A percentile compares a stretch with the other conserved stretches of the same genome.
These are phyloP conservation scores for Pleomassaria siparia DNA, from an alignment of 2,329 filamentous ascomycete species.

Conservation along the genomic window DNA sequence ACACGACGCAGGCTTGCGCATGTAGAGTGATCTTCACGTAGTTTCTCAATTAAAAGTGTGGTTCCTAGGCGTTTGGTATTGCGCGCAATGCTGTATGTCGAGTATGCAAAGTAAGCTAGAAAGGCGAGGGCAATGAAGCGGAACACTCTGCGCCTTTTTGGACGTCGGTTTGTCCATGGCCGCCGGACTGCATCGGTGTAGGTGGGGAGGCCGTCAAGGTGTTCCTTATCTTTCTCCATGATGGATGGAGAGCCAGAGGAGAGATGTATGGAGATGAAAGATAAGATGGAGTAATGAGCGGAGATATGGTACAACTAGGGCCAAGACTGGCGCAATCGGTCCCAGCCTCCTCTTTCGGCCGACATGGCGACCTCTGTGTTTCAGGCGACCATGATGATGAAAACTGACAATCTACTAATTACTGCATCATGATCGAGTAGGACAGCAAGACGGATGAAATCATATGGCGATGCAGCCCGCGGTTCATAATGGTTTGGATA, in stretches of 20 bases:
- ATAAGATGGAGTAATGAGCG: neutral
- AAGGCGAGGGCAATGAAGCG: constrained; percentile 20
- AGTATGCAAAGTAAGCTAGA: constrained; percentile 22
- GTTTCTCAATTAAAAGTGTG: constrained; percentile 54
- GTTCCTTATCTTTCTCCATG: constrained; percentile 28
- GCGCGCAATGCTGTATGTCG: constrained; percentile 16
- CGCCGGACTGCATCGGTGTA: constrained; percentile 26
- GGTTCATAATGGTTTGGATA: too few relatives aligned
- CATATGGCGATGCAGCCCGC: too few relatives aligned
- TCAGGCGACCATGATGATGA: too few relatives aligned
- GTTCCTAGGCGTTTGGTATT: constrained; percentile 16
- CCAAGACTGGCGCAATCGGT: neutral
- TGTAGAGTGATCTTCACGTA: constrained; percentile 57
- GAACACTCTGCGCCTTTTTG: constrained; percentile 19
- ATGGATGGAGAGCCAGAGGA: neutral
- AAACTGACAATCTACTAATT: too few relatives aligned
- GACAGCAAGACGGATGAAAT: too few relatives aligned
- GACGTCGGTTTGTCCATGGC: constrained; percentile 17
- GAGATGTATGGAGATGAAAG: neutral
- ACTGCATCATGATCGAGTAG: too few relatives aligned
- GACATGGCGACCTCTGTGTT: too few relatives aligned
- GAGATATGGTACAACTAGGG: neutral
- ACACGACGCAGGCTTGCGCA: constrained; percentile 59
- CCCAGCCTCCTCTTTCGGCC: neutral
- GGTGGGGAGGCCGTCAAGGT: constrained; percentile 19